Conservation (phyloP, 2,329 filamentous ascomycete genomes). For the Mycosphaerella arachidis region DNA sequence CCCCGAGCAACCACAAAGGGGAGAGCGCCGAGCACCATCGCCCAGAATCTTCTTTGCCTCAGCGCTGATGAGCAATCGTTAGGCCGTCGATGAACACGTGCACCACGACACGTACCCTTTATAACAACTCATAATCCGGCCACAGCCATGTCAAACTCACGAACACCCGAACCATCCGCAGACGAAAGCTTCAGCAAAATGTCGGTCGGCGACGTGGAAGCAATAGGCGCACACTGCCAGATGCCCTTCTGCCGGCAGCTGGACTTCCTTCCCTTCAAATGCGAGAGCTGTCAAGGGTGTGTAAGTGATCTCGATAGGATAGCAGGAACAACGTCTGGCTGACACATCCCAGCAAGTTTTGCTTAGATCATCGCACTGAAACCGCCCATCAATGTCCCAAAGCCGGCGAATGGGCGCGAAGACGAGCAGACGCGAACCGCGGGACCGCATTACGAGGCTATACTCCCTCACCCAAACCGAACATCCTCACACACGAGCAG, state of each 20-base stretch:
- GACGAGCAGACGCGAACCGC: slow-evolving; percentile 39
- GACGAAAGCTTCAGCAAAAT: slow-evolving; percentile 61
- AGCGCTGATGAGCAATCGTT: slow-evolving; percentile 9
- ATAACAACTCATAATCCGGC: neutral
- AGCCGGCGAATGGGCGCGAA: slow-evolving; percentile 57
- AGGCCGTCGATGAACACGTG: slow-evolving; percentile 6
- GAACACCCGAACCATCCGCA: slow-evolving; percentile 5
- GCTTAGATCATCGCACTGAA: slow-evolving; percentile 89
- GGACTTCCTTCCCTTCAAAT: slow-evolving; percentile 92
- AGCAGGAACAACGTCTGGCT: neutral
- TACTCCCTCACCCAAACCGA: slow-evolving; percentile 45
- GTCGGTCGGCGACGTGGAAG: slow-evolving; percentile 71
- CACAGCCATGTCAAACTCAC: slow-evolving; percentile 12
- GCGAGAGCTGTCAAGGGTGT: slow-evolving; percentile 72
- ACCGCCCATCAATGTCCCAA: slow-evolving; percentile 66
- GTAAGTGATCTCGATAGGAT: slow-evolving; percentile 9
- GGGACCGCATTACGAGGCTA: slow-evolving; percentile 18
- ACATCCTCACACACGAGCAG: slow-evolving; percentile 58
- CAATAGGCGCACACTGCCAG: slow-evolving; percentile 88
- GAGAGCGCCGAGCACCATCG: slow-evolving; percentile 4
- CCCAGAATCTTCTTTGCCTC: slow-evolving; percentile 21
- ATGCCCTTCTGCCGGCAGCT: slow-evolving; percentile 88
- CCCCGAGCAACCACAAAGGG: neutral
- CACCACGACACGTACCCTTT: neutral
- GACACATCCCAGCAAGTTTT: slow-evolving; percentile 51